Conservation (phyloP, 2,329 filamentous ascomycete genomes). For the Aspergillus candidus region DNA sequence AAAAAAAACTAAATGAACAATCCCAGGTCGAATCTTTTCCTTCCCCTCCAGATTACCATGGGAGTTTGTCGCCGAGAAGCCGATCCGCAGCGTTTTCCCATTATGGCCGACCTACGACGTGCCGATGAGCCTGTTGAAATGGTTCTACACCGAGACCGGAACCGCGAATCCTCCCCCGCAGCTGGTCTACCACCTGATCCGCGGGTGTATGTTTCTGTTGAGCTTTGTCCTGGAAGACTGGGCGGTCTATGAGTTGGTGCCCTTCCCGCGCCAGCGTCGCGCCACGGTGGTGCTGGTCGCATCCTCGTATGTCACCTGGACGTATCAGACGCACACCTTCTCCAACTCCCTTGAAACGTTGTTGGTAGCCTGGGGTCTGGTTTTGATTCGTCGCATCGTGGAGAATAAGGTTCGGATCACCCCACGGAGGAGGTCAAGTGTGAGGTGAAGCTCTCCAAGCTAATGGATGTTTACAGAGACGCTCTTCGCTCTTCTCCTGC, state of each 20-base stretch:
- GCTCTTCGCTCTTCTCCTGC: slow-evolving; percentile 68
- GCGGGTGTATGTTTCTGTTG: slow-evolving; percentile 84
- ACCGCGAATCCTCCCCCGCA: slow-evolving; percentile 69
- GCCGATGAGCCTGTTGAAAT: slow-evolving; percentile 86
- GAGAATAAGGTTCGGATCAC: slow-evolving; percentile 59
- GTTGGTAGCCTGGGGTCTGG: slow-evolving; percentile 85
- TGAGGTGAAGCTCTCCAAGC: slow-evolving; percentile 1
- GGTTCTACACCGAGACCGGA: slow-evolving; percentile 83
- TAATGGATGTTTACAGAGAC: slow-evolving; percentile 49
- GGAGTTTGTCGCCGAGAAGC: slow-evolving; percentile 86
- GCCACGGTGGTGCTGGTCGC: slow-evolving; percentile 78
- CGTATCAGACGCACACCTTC: slow-evolving; percentile 96
- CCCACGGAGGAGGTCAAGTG: neutral
- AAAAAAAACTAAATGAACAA: slow-evolving; percentile 5
- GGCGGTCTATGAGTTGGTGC: slow-evolving; percentile 88
- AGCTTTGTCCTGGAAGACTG: slow-evolving; percentile 98
- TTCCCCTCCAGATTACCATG: slow-evolving; percentile 87
- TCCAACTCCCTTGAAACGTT: slow-evolving; percentile 96
- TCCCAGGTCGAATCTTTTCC: slow-evolving; percentile 80
- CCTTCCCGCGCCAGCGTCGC: slow-evolving; percentile 63
- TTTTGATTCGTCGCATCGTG: slow-evolving; percentile 80
- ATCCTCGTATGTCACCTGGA: slow-evolving; percentile 98
- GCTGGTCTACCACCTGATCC: slow-evolving; percentile 81
- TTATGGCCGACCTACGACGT: slow-evolving; percentile 93
- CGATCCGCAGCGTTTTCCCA: slow-evolving; percentile 93